Evolutionary conservation across 2,329 filamentous ascomycete species (phyloP), one percentile per base, ranked within the genome.

Genomic region (Metarhizium sp.): DNA sequence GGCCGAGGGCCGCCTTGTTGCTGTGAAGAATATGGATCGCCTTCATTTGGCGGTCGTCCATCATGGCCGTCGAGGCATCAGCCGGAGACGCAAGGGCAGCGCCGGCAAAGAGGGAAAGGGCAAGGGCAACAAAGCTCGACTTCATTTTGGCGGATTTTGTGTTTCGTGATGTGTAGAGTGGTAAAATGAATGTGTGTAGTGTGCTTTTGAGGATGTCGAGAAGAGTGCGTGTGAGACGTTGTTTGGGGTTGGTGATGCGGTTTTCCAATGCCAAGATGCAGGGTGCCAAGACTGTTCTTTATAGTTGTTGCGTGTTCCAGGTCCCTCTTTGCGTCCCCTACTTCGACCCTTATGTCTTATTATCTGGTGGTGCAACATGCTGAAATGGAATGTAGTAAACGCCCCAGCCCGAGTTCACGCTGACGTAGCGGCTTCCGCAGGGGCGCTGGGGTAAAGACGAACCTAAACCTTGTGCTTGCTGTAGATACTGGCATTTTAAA

Each of bases 41-140:
- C 43, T 55, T 51, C 51, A 56, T 56, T 46, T 53, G 50, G 43
- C 45, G 50, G 18, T 29, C 46, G 29, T 49, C 45, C n/a, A 52
- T 49, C 49, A 7, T 51, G 32, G 50, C 20, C 40, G 20, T 42
- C 8, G 43, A 13, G 13, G 16, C 4, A 34, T 20, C 43, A 30
- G 45, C 49, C 10, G 55, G 55, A 16, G 45, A 43, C 14, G 55
- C 50, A 32, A 56, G 51, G 36, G 55, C 45, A 16, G 51, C 45
- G n/a, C 55, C 55, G 11, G 55, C 46, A 18, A 56, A 53, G 50
- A 56, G 18, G 55, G 50, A 50, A n/a, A 45, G 29, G 10, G 52
- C 16, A 18, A 54, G 14, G 20, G 53, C 46, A 42, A 50, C 20
- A 32, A 53, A 43, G n/a, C n/a, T 48, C 20, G 51, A 38, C 51